Evolutionary conservation across 352 stramenopile species (phyloP).

Genomic region (Pythium coloratum): DNA sequence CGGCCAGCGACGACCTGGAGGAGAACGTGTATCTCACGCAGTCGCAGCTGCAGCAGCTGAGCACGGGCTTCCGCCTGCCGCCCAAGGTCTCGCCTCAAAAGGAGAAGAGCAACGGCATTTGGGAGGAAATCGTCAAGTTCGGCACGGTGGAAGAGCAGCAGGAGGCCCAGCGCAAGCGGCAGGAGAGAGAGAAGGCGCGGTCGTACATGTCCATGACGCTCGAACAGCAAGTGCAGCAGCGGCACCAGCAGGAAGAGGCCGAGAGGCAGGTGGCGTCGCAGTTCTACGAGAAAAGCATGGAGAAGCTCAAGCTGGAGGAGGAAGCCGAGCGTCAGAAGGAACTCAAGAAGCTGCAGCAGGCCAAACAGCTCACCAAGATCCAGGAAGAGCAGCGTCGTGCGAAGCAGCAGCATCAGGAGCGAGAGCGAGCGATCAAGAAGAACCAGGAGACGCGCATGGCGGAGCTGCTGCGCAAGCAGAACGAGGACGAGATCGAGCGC

Average conservation of each 20-base stretch:
- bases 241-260: conserved; percentile 34
- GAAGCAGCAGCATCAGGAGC: conserved; percentile 59
- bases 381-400: conserved; percentile 64
- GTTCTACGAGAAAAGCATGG: conserved; percentile 55
- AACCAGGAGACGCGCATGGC: conserved; percentile 51
- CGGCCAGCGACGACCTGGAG: conserved; percentile 19
- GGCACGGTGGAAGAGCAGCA: conserved; percentile 65
- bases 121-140: conserved; percentile 85
- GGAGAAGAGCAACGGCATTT: conserved; percentile 76
- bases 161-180: conserved; percentile 48
- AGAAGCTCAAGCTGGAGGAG: conserved; percentile 48
- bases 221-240: conserved; percentile 52
- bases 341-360: conserved; percentile 43
- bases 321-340: conserved; percentile 64
- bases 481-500: conserved; percentile 50
- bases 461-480: conserved; percentile 50
- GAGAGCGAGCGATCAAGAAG: conserved; percentile 51
- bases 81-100: conserved; percentile 70
- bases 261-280: conserved; percentile 46
- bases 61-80: conserved; percentile 61
- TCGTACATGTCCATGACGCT: conserved; percentile 44
- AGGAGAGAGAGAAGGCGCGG: conserved; percentile 32
- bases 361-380: conserved; percentile 64
- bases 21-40: conserved; percentile 70
- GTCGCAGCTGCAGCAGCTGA: conserved; percentile 69